These are phyloP conservation scores for Silybum marianum DNA, from an alignment of 129 eudicot species.

Conservation along the genomic window DNA sequence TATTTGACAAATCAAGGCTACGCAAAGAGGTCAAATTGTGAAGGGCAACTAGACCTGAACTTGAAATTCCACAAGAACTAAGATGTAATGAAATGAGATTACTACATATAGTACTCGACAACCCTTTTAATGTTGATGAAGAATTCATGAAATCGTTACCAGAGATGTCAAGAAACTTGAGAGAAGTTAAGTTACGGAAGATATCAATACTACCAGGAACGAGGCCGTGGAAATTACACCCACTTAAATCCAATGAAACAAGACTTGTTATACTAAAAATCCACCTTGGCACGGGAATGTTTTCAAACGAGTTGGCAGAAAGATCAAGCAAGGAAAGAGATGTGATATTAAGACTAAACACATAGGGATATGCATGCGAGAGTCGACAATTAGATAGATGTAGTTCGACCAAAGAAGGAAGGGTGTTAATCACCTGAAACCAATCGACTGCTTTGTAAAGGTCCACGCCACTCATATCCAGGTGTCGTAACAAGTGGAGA, in stretches of 20 bases:
- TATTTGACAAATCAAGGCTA: constrained; percentile 5
- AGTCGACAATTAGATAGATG: constrained; percentile 16
- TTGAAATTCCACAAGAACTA: not conserved
- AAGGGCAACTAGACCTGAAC: constrained; percentile 9
- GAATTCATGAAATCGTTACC: not conserved
- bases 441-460: constrained; percentile 29
- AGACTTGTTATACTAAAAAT: not conserved
- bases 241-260: not conserved
- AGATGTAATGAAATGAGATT: constrained; percentile 16
- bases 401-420: constrained; percentile 32
- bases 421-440: constrained; percentile 32
- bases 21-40: constrained; percentile 27
- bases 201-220: not conserved
- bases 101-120: not conserved
- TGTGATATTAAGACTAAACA: not conserved
- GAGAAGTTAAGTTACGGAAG: not conserved
- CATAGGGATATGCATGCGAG: not conserved
- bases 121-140: not conserved
- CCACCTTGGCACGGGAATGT: not conserved
- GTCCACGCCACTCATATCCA: constrained; percentile 27
- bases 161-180: not conserved
- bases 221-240: not conserved
- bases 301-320: not conserved
- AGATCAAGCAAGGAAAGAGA: constrained; percentile 28
- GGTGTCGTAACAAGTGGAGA: constrained; percentile 22